Evolutionary conservation across 768 basidiomycete genomes (phyloP).

Genomic region (Amanita molliuscula): DNA sequence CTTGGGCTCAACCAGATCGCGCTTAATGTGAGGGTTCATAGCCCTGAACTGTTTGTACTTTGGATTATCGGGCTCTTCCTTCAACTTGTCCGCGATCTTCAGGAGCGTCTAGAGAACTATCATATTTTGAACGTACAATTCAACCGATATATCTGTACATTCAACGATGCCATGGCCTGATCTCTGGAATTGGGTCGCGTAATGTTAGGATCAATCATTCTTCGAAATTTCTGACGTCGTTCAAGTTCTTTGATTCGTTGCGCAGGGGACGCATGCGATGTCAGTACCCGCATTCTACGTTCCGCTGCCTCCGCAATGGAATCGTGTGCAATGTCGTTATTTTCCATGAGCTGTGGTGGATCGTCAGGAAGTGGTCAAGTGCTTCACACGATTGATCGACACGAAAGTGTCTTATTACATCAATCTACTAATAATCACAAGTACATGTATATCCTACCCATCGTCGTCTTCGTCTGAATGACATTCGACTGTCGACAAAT

Average conservation of each 20-base stretch:
- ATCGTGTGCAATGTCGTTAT: slow-evolving; percentile 16
- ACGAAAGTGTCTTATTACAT: neutral
- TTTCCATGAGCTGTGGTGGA: neutral
- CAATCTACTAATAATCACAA: neutral
- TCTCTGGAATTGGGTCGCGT: slow-evolving; percentile 56
- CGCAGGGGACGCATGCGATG: slow-evolving; percentile 24
- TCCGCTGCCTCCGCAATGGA: slow-evolving; percentile 33
- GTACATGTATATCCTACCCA: neutral
- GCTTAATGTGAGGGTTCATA: slow-evolving; percentile 60
- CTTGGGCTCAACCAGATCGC: slow-evolving; percentile 56
- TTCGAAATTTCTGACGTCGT: slow-evolving; percentile 58
- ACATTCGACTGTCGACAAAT: neutral
- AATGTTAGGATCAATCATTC: slow-evolving; percentile 75
- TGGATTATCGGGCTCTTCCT: slow-evolving; percentile 60
- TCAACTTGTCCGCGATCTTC: slow-evolving; percentile 62
- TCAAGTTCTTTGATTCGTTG: slow-evolving; percentile 46
- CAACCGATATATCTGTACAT: slow-evolving; percentile 30
- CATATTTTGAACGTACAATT: slow-evolving; percentile 5
- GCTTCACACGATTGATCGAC: neutral
- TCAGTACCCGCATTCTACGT: slow-evolving; percentile 24
- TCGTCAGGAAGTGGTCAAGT: neutral
- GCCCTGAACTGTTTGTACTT: slow-evolving; percentile 71
- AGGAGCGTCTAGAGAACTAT: slow-evolving; percentile 42
- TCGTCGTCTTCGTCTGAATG: neutral
- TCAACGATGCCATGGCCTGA: slow-evolving; percentile 49